Percentiles rank a stretch among this genome's conserved stretches.
These are phyloP conservation scores for Coleophoma cylindrospora DNA, from an alignment of 2,329 filamentous ascomycete genomes.

Conservation along the genomic window DNA sequence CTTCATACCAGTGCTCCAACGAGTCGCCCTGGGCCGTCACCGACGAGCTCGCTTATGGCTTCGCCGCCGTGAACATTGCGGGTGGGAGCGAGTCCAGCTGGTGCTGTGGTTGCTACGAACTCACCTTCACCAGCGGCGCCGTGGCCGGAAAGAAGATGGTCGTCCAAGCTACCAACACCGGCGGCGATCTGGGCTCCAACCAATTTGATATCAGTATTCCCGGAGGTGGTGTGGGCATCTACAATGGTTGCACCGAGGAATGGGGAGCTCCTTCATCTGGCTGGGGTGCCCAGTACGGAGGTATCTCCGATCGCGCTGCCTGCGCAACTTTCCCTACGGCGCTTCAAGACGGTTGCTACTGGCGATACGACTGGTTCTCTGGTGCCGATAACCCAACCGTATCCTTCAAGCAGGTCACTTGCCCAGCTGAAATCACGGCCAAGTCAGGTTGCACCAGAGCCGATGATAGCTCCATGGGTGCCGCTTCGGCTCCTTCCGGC, in stretches of 20 bases:
- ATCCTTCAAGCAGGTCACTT: conserved; percentile 40
- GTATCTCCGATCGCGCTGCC: conserved; percentile 34
- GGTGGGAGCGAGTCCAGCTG: conserved; percentile 53
- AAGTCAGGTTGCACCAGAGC: conserved; percentile 33
- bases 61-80: conserved; percentile 50
- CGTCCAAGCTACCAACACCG: conserved; percentile 60
- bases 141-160: conserved; percentile 57
- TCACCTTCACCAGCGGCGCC: conserved; percentile 39
- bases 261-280: conserved; percentile 36
- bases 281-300: conserved; percentile 44
- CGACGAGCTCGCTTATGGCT: conserved; percentile 49
- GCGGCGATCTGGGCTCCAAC: conserved; percentile 48
- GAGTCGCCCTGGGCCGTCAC: conserved; percentile 59
- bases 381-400: conserved; percentile 42
- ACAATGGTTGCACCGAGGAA: conserved; percentile 46
- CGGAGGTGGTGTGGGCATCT: conserved; percentile 52
- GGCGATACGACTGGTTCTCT: conserved; percentile 49
- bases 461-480: conserved; percentile 5
- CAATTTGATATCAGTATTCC: conserved; percentile 52
- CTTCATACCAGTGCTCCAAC: conserved; percentile 51
- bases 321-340: conserved; percentile 38
- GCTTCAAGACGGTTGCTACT: conserved; percentile 42
- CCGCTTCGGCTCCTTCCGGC: neutral
- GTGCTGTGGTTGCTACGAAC: conserved; percentile 62
- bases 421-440: conserved; percentile 38